Conservation (phyloP, 1,284 basidiomycete genomes). For the Austroboletus olivaceoglutinosus region DNA sequence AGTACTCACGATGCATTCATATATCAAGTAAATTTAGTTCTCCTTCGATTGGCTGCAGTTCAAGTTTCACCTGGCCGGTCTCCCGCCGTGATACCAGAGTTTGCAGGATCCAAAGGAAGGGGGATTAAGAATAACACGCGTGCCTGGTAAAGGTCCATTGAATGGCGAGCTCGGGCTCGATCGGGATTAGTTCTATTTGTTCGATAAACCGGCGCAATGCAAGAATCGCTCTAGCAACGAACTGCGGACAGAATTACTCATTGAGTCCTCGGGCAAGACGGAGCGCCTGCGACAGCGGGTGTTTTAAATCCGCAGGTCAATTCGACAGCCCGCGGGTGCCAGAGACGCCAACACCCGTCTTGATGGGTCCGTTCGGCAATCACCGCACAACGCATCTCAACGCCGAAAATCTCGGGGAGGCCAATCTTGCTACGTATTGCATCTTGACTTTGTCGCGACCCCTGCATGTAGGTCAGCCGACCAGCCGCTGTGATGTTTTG, state of each 20-base stretch:
- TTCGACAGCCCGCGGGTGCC: not conserved
- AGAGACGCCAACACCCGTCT: too few relatives aligned
- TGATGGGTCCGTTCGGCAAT: not conserved
- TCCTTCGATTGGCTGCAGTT: not conserved
- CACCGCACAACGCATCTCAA: not conserved
- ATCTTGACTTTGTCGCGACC: not conserved
- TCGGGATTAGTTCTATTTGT: not conserved
- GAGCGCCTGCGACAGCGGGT: not conserved
- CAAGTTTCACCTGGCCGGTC: not conserved
- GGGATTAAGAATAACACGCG: not conserved
- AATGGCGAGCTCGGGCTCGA: not conserved
- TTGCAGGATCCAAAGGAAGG: not conserved
- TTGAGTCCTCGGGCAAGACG: not conserved
- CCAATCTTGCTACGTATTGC: not conserved
- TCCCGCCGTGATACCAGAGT: not conserved
- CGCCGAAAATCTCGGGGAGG: not conserved
- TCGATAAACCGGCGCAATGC: not conserved
- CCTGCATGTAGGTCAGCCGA: conserved; percentile 1
- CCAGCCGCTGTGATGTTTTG: not conserved
- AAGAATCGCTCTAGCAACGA: not conserved
- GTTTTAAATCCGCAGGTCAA: not conserved
- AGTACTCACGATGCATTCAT: not conserved
- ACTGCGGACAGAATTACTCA: not conserved
- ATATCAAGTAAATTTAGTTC: not conserved
- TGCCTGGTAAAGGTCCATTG: not conserved